Base-by-base conservation (phyloP, 192 early-diverging fungal species). In the Rhizophagus prolifer region DNA sequence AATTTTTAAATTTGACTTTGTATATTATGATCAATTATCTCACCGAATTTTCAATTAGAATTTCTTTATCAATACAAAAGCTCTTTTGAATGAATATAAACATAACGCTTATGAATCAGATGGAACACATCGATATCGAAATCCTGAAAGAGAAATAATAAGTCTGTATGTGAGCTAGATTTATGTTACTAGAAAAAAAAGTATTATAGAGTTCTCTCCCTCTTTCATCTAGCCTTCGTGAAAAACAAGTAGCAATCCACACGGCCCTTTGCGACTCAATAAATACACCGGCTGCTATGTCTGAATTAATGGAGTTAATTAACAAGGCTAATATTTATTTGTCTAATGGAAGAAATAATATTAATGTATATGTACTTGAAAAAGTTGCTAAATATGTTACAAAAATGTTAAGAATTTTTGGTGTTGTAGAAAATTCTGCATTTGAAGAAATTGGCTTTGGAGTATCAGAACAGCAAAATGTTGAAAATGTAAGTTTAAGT, bases 231-330 rank as follows among this genome's bases (percentile, higher is more conserved):
- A 86, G 86, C 6, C 84, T 98, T 47, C 82, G 82, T 8, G 81
- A 86, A 60, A 91, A 91, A 58, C 93, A 97, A 81, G 78, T 67
- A 19, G 82, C 83, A 41, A 90, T 97, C n/a, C 95, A 97, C 74
- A 86, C 79, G 3, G 94, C 96, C 31, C 89, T 99, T 70, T 91
- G 92, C 81, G 96, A 99, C 81, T 94, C 92, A 21, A 94, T 99
- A 81, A 92, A 99, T 80, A 98, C 96, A 21, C 91, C 94, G 1
- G 70, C 77, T 7, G 96, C 92, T 8, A 91, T 99, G 86, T 79
- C 84, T 28, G 93, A 92, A 71, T 82, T 99, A 54, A 89, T 92
- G 76, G 90, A 92, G 9, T 83, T 97, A 21, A 88, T 99, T 58
- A 83, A 88, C 21, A 82, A 87, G 23, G 86, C 94, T 63, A 98